Evolutionary conservation across 2,329 filamentous ascomycete species (phyloP).

Genomic region (Penicillium sp.): DNA sequence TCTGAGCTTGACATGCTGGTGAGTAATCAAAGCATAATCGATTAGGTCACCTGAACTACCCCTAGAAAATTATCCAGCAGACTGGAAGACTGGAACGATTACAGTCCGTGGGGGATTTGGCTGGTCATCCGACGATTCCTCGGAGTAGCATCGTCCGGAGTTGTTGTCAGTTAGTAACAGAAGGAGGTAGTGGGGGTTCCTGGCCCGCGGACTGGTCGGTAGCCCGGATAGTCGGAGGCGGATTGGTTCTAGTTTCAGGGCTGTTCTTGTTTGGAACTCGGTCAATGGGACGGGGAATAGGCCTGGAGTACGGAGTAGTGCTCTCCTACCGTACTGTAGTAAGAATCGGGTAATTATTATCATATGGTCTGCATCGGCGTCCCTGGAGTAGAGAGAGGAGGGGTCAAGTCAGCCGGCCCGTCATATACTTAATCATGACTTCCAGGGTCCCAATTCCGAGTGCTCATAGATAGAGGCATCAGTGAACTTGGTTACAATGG

Average conservation of each 20-base stretch:
- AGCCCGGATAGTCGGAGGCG: not conserved
- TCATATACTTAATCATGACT: not conserved
- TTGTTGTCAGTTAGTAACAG: not conserved
- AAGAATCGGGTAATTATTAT: not conserved
- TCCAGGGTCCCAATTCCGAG: not conserved
- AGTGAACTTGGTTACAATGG: not conserved
- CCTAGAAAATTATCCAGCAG: not conserved
- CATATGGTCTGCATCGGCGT: not conserved
- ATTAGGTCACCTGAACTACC: not conserved
- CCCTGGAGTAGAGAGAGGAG: not conserved
- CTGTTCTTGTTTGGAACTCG: not conserved
- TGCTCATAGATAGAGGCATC: not conserved
- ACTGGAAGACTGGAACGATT: slow-evolving; percentile 2
- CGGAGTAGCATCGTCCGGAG: slow-evolving; percentile 2
- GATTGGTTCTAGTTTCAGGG: not conserved
- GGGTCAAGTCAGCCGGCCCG: not conserved
- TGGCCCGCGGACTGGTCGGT: not conserved
- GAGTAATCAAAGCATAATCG: not conserved
- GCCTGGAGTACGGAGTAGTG: not conserved
- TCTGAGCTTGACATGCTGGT: not conserved
- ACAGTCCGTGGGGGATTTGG: not conserved
- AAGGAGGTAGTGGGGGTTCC: not conserved
- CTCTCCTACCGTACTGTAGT: not conserved
- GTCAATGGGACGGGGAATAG: not conserved
- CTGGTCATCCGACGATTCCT: slow-evolving; percentile 1